phyloP scores from a whole-genome alignment of 2,329 filamentous ascomycete genomes.

The Fusarium bactridioides region DNA sequence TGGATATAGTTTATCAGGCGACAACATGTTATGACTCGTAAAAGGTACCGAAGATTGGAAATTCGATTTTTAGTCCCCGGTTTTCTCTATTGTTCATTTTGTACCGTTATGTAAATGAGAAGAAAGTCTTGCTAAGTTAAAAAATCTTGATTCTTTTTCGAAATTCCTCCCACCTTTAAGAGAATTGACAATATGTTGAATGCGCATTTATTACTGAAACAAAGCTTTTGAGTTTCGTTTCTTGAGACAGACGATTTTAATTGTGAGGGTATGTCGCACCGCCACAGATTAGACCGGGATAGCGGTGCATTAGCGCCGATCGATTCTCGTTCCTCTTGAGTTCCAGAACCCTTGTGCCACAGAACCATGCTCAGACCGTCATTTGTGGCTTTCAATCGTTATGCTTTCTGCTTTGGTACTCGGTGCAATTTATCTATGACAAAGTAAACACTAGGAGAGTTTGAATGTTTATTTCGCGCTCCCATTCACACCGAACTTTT shows the following conservation, averaged over 20 bases:
- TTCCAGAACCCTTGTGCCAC: constrained; percentile 38
- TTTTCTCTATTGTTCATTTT: not conserved
- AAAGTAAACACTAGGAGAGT: not conserved
- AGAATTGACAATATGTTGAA: too few relatives aligned
- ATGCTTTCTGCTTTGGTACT: not conserved
- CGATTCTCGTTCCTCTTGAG: constrained; percentile 31
- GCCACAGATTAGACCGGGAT: constrained; percentile 44
- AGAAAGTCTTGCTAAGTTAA: not conserved
- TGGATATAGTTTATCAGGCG: not conserved
- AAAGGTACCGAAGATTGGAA: not conserved
- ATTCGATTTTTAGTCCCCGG: not conserved
- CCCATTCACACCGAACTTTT: not conserved
- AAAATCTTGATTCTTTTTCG: not conserved
- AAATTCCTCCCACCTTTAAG: not conserved
- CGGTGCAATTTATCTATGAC: not conserved
- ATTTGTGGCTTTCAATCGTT: not conserved
- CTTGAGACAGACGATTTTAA: constrained; percentile 8
- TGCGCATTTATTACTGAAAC: not conserved
- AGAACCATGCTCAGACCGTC: not conserved
- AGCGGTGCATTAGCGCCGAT: constrained; percentile 49
- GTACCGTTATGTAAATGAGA: not conserved
- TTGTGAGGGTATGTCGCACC: constrained; percentile 40
- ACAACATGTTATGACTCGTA: not conserved
- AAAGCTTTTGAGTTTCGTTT: not conserved
- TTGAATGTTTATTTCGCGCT: not conserved